These are phyloP conservation scores for Bipolaris bicolor DNA, from an alignment of 2,329 filamentous ascomycete species.

Conservation along the genomic window DNA sequence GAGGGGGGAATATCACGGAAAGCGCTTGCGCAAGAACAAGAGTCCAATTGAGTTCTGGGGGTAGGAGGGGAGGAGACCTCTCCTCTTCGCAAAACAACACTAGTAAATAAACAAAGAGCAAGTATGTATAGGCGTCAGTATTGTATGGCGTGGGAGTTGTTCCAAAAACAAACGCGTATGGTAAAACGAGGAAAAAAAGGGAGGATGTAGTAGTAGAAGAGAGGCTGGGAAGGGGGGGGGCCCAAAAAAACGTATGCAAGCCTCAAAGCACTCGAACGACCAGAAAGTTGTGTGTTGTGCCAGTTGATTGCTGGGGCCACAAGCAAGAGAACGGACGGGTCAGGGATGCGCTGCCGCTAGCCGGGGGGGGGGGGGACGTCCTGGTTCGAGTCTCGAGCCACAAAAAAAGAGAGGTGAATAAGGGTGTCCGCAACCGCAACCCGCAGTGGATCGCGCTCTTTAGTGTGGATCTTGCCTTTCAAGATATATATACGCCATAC, in stretches of 20 bases:
- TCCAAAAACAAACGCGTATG: background rate
- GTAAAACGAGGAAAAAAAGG: conserved; percentile 4
- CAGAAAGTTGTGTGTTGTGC: conserved; percentile 25
- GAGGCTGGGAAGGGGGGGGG: background rate
- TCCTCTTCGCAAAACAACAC: no score
- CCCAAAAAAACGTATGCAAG: conserved; percentile 7
- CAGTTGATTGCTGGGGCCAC: conserved; percentile 21
- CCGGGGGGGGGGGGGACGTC: conserved; percentile 4
- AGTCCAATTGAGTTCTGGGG: background rate
- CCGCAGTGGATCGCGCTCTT: no score
- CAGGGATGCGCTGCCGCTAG: conserved; percentile 24
- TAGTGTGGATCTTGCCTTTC: no score
- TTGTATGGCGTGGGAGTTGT: background rate
- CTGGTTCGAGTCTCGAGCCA: conserved; percentile 9
- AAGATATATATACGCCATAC: no score
- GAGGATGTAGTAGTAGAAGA: no score
- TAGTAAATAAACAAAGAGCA: no score
- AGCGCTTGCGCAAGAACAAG: background rate
- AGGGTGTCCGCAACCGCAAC: no score
- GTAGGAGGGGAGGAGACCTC: no score
- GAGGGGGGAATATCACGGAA: background rate
- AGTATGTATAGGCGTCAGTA: no score
- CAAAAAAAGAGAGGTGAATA: no score
- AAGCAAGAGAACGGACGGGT: background rate
- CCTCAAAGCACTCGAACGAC: conserved; percentile 4